Evolutionary conservation across 1,139 yeast genomes (phyloP), one percentile per base, ranked within the genome.

Genomic region (Suhomyces panamericanus): DNA sequence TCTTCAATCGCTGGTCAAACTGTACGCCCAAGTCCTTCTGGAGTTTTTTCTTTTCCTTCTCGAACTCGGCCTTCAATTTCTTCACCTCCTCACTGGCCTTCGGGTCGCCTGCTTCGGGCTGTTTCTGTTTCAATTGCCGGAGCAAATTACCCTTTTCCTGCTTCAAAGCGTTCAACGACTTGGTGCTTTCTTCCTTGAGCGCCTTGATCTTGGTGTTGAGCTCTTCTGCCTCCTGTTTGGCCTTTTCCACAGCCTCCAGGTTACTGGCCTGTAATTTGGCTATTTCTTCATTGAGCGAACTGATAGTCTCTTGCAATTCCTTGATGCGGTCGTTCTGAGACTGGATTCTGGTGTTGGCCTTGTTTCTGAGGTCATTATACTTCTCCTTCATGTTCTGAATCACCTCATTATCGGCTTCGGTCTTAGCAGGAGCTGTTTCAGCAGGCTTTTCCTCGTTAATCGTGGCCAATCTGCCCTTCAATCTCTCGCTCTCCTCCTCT

Each of bases 401-500:
- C 50, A 49, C 48, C 51, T 56, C 61, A 29, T 51, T 35, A 39
- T 61, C 56, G 40, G 51, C 46, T 17, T 43, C 41, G 24, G 24
- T 20, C 24, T 20, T 20, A 20, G 24, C 24, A 13, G 28, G 38
- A 4, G 32, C 17, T 9, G 40, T 16, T 38, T 20, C 27, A 10
- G 34, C 33, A 13, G 15, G 20, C 13, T 34, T 32, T 6, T 8
- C 32, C 11, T 37, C 32, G 6, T 17, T 26, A 3, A 33, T n/a
- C n/a, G 35, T 33, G 49, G 51, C 24, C 38, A 47, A 61, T 40
- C 46, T 50, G 12, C 53, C 38, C 47, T 60, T 63, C 46, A 68
- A 58, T 13, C 75, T 59, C n/a, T 58, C 64, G 46, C 69, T 69
- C 47, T 73, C 78, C 50, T 74, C 79, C 32, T 57, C 59, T 8